Percentiles rank a stretch among this genome's conserved stretches.
Evolutionary conservation across 306 rosid genomes (phyloP).

Genomic region (Senna tora): DNA sequence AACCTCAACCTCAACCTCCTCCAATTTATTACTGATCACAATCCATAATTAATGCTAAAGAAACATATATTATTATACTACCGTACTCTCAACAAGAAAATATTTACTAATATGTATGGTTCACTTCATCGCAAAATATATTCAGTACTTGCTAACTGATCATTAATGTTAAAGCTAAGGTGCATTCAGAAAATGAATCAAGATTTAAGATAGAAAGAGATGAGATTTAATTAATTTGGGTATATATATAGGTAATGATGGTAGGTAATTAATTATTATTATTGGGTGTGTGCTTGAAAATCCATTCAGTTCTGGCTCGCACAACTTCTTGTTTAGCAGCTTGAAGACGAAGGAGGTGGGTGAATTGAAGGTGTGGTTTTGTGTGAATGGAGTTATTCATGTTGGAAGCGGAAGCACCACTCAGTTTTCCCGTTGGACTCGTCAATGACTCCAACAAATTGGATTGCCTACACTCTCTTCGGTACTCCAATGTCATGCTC

Average conservation of each 20-base stretch:
- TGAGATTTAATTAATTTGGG: too few species aligned
- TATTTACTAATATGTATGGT: too few species aligned
- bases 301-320: constrained; percentile 87
- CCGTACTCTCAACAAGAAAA: too few species aligned
- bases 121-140: too few species aligned
- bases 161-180: too few species aligned
- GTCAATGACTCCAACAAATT: constrained; percentile 79
- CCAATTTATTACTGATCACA: too few species aligned
- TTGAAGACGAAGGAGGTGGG: constrained; percentile 85
- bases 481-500: constrained; percentile 82
- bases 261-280: background rate
- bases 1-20: background rate
- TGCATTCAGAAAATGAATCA: too few species aligned
- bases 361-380: constrained; percentile 56
- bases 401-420: constrained; percentile 42
- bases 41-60: too few species aligned
- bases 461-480: constrained; percentile 83
- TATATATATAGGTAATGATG: too few species aligned
- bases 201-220: too few species aligned
- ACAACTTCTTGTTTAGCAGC: constrained; percentile 65
- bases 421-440: constrained; percentile 50
- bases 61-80: too few species aligned
- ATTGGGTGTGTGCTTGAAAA: background rate
- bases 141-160: too few species aligned
- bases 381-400: constrained; percentile 48